Conservation (phyloP, 805 yeast species). For the Saccharomyces jurei region DNA sequence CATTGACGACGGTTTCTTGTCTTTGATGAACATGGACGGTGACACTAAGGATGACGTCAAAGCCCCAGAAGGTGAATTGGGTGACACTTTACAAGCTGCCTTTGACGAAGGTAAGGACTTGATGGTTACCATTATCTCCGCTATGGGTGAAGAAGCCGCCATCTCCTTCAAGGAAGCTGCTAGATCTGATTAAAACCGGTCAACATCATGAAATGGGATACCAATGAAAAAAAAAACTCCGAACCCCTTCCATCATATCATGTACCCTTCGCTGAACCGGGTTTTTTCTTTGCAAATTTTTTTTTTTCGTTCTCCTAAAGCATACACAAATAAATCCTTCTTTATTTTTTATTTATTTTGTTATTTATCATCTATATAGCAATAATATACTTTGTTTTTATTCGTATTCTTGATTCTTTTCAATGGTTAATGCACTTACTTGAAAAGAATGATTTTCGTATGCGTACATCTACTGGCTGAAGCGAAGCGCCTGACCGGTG, state of each 20-base stretch:
- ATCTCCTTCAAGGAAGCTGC: conserved; percentile 97
- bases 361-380: not conserved
- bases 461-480: not conserved
- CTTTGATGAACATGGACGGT: conserved; percentile 93
- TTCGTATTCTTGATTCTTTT: not conserved
- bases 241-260: not conserved
- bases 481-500: not conserved
- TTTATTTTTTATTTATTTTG: not conserved
- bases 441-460: not conserved
- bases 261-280: not conserved
- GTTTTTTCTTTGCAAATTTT: not conserved
- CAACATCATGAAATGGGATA: not conserved
- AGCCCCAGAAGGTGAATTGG: conserved; percentile 94
- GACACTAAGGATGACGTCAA: conserved; percentile 97
- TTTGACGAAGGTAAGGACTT: conserved; percentile 97
- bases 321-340: conserved; percentile 1
- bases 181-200: conserved; percentile 35
- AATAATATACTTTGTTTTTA: not conserved
- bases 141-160: conserved; percentile 99
- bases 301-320: not conserved
- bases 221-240: not conserved
- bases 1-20: conserved; percentile 94
- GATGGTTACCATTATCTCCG: conserved; percentile 86
- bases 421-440: not conserved
- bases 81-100: conserved; percentile 81